Evolutionary conservation across 2,329 filamentous ascomycete species (phyloP), one percentile per base, ranked within the genome.

Genomic region (Cercospora sojina): DNA sequence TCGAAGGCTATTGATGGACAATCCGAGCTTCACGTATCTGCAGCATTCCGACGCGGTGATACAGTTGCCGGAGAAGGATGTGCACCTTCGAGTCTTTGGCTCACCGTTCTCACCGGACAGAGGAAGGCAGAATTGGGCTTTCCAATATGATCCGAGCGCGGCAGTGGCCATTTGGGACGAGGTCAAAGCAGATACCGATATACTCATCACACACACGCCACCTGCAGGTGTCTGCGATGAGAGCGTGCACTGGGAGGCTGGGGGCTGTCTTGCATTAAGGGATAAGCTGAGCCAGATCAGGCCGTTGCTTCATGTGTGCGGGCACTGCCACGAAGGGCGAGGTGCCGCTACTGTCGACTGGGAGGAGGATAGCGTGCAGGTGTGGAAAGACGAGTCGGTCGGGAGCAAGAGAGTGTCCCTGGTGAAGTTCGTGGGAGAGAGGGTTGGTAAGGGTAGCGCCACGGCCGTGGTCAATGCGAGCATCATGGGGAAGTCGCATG

Each of bases 401-500:
- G 80, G 79, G 23, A 86, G 83, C 73, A 86, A 84, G 71, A 91
- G 88, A 79, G 81, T 87, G 63, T 88, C 87, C 60, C 74, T 90
- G 51, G 80, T 91, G 5, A 84, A 91, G 75, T 79, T 91, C 64
- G 88, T 86, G 2, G 77, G 77, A 12, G 81, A 78, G 43, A 43
- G 38, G 35, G 38, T 18, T 20, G 69, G 79, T n/a, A n/a, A n/a
- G n/a, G n/a, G n/a, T 82, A 55, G 83, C 86, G 90, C 94, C 80
- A 95, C 91, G 1, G 93, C 88, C 75, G 81, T 96, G 62, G 85
- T 95, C 71, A 96, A 96, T 79, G 91, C 91, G 29, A 88, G 91
- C 20, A 88, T 93, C 68, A 85, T 90, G 83, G 87, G 87, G 51
- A 88, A 83, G 23, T 88, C 85, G 67, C 89, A 87, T 79, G 73